Conservation (phyloP, 306 rosid species). For the Cotoneaster glaucophyllus region DNA sequence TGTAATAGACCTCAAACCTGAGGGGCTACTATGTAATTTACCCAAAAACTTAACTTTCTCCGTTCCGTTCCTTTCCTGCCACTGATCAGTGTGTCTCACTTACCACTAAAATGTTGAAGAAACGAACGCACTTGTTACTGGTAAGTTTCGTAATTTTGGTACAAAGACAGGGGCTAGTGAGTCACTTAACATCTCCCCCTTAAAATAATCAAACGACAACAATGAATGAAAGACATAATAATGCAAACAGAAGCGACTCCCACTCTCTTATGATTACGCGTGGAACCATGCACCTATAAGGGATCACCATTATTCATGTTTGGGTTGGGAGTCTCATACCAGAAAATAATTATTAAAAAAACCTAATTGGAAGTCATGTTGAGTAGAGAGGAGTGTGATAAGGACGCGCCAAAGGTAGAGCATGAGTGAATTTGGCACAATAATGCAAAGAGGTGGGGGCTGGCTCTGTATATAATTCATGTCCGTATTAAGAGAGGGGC, state of each 20-base stretch:
- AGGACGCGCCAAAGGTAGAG: slow-evolving; percentile 14
- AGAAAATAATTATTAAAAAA: no score
- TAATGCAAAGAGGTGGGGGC: slow-evolving; percentile 65
- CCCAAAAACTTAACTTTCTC: neutral
- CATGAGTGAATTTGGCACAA: slow-evolving; percentile 19
- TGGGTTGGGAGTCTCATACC: neutral
- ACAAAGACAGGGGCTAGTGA: neutral
- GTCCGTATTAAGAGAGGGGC: slow-evolving; percentile 51
- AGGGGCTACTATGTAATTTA: no score
- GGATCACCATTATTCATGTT: neutral
- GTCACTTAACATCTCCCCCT: slow-evolving; percentile 13
- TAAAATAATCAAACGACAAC: slow-evolving; percentile 43
- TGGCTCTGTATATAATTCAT: slow-evolving; percentile 61
- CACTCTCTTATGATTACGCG: slow-evolving; percentile 69
- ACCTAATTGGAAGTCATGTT: neutral
- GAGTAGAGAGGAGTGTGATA: neutral
- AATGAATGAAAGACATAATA: slow-evolving; percentile 38
- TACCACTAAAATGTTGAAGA: neutral
- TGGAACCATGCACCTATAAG: slow-evolving; percentile 8
- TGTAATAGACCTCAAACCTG: no score
- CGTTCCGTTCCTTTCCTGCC: neutral
- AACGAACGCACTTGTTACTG: neutral
- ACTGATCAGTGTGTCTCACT: neutral
- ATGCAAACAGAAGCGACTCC: slow-evolving; percentile 30
- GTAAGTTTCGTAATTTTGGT: slow-evolving; percentile 12